Evolutionary conservation across 139 green algal genomes (phyloP).

Genomic region (Pleodorina starrii): DNA sequence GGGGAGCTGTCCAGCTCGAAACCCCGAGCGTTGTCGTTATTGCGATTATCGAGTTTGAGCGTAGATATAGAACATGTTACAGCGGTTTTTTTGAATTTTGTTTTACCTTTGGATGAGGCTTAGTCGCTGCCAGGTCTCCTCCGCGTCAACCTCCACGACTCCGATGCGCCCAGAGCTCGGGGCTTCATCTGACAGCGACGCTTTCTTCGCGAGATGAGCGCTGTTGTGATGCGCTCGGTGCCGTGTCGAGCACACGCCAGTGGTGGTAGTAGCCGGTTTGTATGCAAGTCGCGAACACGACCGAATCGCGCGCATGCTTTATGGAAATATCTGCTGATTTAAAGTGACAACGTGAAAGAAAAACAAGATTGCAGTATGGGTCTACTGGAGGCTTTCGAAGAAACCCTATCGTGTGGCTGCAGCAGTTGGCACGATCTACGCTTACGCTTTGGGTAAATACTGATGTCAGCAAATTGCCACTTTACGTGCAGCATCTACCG

Average conservation of each 20-base stretch:
- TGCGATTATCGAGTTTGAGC: background rate
- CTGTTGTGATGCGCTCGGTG: background rate
- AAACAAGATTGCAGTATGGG: background rate
- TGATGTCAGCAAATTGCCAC: no score
- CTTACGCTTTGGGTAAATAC: no score
- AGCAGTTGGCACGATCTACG: background rate
- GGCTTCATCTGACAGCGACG: background rate
- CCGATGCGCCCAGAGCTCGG: background rate
- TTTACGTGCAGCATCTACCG: no score
- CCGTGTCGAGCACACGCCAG: background rate
- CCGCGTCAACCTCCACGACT: background rate
- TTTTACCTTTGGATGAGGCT: slow-evolving; percentile 30
- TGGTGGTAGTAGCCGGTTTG: background rate
- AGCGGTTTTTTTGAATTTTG: background rate
- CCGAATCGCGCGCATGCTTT: no score
- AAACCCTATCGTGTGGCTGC: background rate
- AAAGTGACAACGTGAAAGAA: background rate
- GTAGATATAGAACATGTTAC: background rate
- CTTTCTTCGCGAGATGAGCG: background rate
- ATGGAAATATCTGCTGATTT: no score
- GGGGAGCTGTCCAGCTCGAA: no score
- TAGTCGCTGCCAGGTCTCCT: background rate
- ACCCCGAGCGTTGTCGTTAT: no score
- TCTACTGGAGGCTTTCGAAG: background rate
- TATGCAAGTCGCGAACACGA: no score